phyloP scores from a whole-genome alignment of 2,329 filamentous ascomycete species.

The Botrytis hyacinthi region DNA sequence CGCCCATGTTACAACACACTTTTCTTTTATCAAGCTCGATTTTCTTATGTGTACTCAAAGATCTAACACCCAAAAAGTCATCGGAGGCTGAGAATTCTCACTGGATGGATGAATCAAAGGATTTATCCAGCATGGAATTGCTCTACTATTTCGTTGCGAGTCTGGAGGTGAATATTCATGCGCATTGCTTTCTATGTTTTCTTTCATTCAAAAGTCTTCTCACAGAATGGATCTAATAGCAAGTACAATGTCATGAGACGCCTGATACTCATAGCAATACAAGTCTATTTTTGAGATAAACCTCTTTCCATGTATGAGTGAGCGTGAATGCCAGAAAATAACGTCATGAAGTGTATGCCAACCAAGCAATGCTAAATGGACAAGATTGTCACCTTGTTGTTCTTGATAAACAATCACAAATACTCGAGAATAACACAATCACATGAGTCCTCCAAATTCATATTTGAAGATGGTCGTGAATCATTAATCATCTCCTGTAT shows the following conservation, averaged over 20 bases:
- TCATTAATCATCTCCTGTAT: slow-evolving; percentile 15
- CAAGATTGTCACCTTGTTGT: slow-evolving; percentile 5
- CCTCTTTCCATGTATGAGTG: neutral
- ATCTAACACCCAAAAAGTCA: slow-evolving; percentile 1
- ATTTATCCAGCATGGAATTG: neutral
- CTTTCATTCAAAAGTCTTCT: slow-evolving; percentile 23
- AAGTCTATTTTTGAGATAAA: slow-evolving; percentile 15
- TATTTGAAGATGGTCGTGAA: slow-evolving; percentile 8
- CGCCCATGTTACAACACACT: slow-evolving; percentile 17
- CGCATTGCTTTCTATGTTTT: slow-evolving; percentile 12
- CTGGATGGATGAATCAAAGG: neutral
- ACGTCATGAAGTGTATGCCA: slow-evolving; percentile 4
- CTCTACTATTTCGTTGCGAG: slow-evolving; percentile 12
- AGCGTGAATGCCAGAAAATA: neutral
- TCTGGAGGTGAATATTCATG: slow-evolving; percentile 14
- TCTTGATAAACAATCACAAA: slow-evolving; percentile 3
- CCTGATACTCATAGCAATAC: slow-evolving; percentile 18
- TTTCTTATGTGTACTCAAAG: slow-evolving; percentile 21
- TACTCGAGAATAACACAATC: slow-evolving; percentile 1
- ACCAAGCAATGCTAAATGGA: neutral
- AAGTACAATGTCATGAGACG: slow-evolving; percentile 21
- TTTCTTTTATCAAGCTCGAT: slow-evolving; percentile 9
- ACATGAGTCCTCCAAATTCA: slow-evolving; percentile 4
- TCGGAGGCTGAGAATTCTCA: slow-evolving; percentile 1
- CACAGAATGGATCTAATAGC: slow-evolving; percentile 17